These are phyloP conservation scores for Drechslerella coelobrocha DNA, from an alignment of 2,329 filamentous ascomycete species.

Conservation along the genomic window DNA sequence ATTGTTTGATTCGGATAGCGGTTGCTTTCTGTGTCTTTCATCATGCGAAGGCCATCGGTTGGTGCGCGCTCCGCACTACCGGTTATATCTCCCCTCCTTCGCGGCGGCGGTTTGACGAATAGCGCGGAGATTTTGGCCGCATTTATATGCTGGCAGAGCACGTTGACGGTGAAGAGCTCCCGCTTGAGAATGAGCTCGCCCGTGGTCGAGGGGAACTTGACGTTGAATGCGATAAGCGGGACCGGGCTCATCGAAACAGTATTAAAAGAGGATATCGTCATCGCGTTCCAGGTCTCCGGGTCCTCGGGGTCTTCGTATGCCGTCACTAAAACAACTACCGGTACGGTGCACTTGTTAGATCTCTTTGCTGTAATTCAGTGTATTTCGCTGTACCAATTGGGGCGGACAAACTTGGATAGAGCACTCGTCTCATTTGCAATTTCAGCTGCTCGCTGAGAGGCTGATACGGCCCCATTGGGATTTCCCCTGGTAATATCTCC, in stretches of 20 bases:
- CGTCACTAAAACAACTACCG: constrained; percentile 27
- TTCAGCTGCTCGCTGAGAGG: constrained; percentile 37
- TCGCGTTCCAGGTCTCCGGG: constrained; percentile 51
- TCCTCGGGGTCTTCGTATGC: constrained; percentile 28
- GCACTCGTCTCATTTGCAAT: constrained; percentile 43
- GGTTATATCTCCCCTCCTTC: background rate
- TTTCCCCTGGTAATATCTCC: constrained; percentile 26
- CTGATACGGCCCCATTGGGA: constrained; percentile 13
- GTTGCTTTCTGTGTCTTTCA: background rate
- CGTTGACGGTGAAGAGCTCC: constrained; percentile 44
- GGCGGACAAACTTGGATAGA: constrained; percentile 35
- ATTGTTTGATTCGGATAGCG: constrained; percentile 21
- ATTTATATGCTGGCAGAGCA: constrained; percentile 43
- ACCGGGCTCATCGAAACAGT: constrained; percentile 53
- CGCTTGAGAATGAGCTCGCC: constrained; percentile 36
- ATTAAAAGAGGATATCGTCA: constrained; percentile 55
- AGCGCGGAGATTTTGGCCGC: constrained; percentile 21
- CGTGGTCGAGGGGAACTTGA: constrained; percentile 53
- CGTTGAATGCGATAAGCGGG: constrained; percentile 54
- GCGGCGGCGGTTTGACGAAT: constrained; percentile 27
- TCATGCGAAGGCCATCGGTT: constrained; percentile 14
- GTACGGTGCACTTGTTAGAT: background rate
- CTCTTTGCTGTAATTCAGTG: background rate
- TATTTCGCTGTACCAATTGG: background rate
- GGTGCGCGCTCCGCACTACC: background rate